Percentiles rank a stretch among this genome's conserved stretches.
phyloP scores from a whole-genome alignment of 2,329 filamentous ascomycete genomes.

The Fusarium continuum region DNA sequence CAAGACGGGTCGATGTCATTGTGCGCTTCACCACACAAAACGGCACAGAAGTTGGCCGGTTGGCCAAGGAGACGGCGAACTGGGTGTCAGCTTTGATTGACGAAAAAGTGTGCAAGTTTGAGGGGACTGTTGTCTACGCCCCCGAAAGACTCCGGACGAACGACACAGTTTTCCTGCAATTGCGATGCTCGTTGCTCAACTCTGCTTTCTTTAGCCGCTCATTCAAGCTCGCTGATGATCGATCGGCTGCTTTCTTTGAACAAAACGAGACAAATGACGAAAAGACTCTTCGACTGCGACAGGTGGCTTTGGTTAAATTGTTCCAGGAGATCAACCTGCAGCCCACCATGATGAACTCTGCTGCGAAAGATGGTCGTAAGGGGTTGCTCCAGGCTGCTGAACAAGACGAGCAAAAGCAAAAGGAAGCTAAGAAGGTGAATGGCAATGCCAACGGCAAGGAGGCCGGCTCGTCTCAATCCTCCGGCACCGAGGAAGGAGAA shows the following conservation, averaged over 20 bases:
- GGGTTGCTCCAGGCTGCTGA: constrained; percentile 89
- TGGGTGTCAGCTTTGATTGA: constrained; percentile 96
- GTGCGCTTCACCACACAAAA: constrained; percentile 86
- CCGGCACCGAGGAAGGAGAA: constrained; percentile 82
- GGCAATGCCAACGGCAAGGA: constrained; percentile 42
- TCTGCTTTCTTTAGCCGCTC: constrained; percentile 73
- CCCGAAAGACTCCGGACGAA: constrained; percentile 87
- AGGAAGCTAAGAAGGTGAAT: constrained; percentile 55
- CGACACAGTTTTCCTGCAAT: constrained; percentile 92
- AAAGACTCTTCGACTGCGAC: constrained; percentile 80
- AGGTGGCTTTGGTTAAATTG: constrained; percentile 86
- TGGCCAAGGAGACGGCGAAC: constrained; percentile 85
- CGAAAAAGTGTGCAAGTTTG: constrained; percentile 86
- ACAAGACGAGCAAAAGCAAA: constrained; percentile 79
- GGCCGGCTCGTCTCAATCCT: constrained; percentile 62
- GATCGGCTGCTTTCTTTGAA: constrained; percentile 79
- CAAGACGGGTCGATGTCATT: constrained; percentile 81
- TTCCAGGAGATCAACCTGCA: constrained; percentile 89
- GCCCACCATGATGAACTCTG: constrained; percentile 78
- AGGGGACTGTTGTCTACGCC: constrained; percentile 87
- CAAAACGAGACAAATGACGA: constrained; percentile 88
- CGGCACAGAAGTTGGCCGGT: constrained; percentile 84
- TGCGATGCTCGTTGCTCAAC: constrained; percentile 78
- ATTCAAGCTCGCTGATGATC: constrained; percentile 73
- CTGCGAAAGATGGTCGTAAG: constrained; percentile 82